phyloP scores from a whole-genome alignment of 2,329 filamentous ascomycete species.

The Colletotrichum horii region DNA sequence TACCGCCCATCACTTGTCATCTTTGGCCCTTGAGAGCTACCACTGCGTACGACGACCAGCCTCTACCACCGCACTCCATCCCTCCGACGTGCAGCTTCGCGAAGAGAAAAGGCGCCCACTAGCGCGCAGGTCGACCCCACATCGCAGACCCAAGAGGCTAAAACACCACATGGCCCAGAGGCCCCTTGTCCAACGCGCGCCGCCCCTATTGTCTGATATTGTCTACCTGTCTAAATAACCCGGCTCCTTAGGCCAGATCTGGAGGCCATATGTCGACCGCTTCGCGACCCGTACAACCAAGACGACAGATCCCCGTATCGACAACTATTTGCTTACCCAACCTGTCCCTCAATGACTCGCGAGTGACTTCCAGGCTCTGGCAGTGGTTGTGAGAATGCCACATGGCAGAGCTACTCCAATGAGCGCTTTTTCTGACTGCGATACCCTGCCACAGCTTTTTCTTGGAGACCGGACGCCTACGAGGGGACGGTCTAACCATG shows the following conservation, averaged over 20 bases:
- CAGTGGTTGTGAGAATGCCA: not conserved
- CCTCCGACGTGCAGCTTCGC: not conserved
- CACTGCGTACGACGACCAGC: not conserved
- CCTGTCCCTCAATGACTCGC: conserved; percentile 6
- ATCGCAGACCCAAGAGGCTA: conserved; percentile 12
- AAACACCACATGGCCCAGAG: conserved; percentile 15
- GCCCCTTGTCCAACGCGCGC: not conserved
- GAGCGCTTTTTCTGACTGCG: not conserved
- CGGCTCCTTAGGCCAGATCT: not conserved
- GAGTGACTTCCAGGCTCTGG: not conserved
- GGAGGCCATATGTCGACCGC: not conserved
- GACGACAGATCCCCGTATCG: not conserved
- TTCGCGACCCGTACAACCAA: not conserved
- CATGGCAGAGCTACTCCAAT: not conserved
- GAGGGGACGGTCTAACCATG: not conserved
- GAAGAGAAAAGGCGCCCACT: not conserved
- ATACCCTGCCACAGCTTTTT: not conserved
- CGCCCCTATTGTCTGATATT: conserved; percentile 1
- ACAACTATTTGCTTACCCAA: not conserved
- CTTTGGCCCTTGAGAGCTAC: not conserved
- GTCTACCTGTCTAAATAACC: not conserved
- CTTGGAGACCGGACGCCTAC: not conserved
- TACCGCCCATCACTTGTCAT: not conserved
- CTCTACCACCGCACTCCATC: not conserved
- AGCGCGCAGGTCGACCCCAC: conserved; percentile 6